phyloP scores from a whole-genome alignment of 805 yeast genomes.

The Spathaspora hagerdaliae region DNA sequence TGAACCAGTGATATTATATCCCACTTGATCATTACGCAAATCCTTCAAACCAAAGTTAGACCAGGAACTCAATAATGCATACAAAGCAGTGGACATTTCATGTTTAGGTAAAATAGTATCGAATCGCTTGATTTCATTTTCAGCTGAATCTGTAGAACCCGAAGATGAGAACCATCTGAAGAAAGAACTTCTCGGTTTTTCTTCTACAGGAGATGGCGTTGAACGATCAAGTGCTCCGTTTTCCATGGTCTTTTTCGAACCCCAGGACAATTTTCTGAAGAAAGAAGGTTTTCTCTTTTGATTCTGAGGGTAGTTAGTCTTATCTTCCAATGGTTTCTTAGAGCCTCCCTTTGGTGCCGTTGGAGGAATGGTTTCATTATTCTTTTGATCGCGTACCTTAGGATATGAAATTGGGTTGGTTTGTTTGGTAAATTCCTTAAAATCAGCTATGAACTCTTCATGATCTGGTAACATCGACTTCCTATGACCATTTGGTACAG shows the following conservation, averaged over 20 bases:
- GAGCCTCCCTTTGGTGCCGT: conserved; percentile 30
- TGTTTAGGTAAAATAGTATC: conserved; percentile 40
- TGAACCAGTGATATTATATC: conserved; percentile 52
- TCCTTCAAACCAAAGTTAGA: conserved; percentile 63
- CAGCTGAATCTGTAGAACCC: conserved; percentile 15
- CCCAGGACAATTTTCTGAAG: conserved; percentile 52
- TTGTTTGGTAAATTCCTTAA: conserved; percentile 5
- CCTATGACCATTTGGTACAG: conserved; percentile 2
- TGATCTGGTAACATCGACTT: conserved; percentile 32
- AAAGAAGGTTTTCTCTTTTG: conserved; percentile 34
- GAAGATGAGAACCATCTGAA: conserved; percentile 42
- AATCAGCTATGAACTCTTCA: conserved; percentile 32
- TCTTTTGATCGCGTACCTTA: conserved; percentile 15
- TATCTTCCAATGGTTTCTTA: conserved; percentile 32
- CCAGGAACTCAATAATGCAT: conserved; percentile 64
- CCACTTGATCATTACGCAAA: conserved; percentile 41
- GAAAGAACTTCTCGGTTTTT: conserved; percentile 25
- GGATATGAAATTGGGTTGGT: conserved; percentile 15
- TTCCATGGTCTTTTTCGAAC: conserved; percentile 37
- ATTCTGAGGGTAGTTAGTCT: conserved; percentile 23
- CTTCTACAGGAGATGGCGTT: conserved; percentile 23
- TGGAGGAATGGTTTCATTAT: conserved; percentile 14
- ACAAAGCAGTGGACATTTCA: conserved; percentile 63
- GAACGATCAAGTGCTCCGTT: conserved; percentile 26
- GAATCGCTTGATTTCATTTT: conserved; percentile 30